phyloP scores from a whole-genome alignment of 2,329 filamentous ascomycete species.

The Alternaria novae-zelandiae region DNA sequence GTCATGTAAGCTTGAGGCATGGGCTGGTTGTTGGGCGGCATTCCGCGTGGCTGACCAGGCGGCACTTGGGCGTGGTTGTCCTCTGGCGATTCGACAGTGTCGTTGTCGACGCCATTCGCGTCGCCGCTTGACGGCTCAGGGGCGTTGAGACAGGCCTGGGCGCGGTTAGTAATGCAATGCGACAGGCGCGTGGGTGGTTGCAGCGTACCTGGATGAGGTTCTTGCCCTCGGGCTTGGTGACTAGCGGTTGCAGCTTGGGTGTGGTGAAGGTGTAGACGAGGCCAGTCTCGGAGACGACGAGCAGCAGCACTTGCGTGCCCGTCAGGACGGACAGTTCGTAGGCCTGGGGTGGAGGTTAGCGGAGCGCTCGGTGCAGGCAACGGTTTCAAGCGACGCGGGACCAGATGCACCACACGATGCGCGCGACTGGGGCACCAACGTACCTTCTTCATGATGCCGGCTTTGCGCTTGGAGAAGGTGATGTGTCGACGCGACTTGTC shows the following conservation, averaged over 20 bases:
- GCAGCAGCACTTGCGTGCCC: constrained; percentile 93
- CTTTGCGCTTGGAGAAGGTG: constrained; percentile 99
- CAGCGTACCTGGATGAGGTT: constrained; percentile 91
- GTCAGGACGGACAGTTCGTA: constrained; percentile 98
- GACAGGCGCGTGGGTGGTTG: constrained; percentile 5
- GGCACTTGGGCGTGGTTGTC: constrained; percentile 83
- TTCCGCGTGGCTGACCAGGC: constrained; percentile 69
- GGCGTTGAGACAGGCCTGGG: constrained; percentile 93
- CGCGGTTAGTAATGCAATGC: constrained; percentile 43
- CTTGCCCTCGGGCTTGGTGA: constrained; percentile 98
- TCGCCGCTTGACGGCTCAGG: constrained; percentile 84
- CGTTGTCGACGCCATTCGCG: constrained; percentile 65
- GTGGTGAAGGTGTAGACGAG: constrained; percentile 99
- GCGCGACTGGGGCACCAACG: constrained; percentile 45
- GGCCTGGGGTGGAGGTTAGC: constrained; percentile 65
- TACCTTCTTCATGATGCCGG: constrained; percentile 99
- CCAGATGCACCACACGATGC: constrained; percentile 9
- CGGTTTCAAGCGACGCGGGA: constrained; percentile 42
- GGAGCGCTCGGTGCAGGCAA: constrained; percentile 16
- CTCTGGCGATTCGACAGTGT: constrained; percentile 83
- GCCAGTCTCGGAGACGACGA: constrained; percentile 96
- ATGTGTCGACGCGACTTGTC: constrained; percentile 99
- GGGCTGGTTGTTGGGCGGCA: constrained; percentile 68
- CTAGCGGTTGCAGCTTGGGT: constrained; percentile 95
- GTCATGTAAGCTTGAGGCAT: constrained; percentile 71